Percentiles rank a stretch among this genome's conserved stretches.
phyloP scores from a whole-genome alignment of 2,329 filamentous ascomycete genomes.

The Neofusicoccum ribis region DNA sequence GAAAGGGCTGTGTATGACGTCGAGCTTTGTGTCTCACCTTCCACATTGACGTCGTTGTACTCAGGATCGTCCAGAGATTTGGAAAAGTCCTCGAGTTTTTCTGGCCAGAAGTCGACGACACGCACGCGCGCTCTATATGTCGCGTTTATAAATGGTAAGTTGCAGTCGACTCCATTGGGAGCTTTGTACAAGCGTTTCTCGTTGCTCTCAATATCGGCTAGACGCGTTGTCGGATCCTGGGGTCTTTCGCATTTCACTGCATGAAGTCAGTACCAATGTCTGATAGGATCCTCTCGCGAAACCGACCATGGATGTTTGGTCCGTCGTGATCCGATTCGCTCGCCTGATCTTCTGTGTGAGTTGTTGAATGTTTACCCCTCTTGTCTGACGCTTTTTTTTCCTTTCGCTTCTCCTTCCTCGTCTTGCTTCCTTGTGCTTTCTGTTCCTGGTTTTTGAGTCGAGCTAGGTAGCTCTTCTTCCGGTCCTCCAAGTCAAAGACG shows the following conservation, averaged over 20 bases:
- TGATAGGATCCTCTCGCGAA: too few species aligned
- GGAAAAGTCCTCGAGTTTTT: slow-evolving; percentile 70
- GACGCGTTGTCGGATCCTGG: not conserved
- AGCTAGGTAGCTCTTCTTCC: not conserved
- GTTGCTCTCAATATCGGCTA: slow-evolving; percentile 3
- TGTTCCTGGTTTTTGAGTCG: not conserved
- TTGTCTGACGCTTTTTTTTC: slow-evolving; percentile 34
- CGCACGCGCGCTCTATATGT: slow-evolving; percentile 70
- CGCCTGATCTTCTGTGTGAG: slow-evolving; percentile 28
- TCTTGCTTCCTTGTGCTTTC: slow-evolving; percentile 28
- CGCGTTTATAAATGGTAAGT: slow-evolving; percentile 71
- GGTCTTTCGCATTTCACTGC: slow-evolving; percentile 5
- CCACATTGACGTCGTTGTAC: slow-evolving; percentile 50
- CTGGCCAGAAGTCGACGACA: slow-evolving; percentile 80
- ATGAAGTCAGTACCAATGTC: not conserved
- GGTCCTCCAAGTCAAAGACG: slow-evolving; percentile 52
- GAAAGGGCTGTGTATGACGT: slow-evolving; percentile 29
- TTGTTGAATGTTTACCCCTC: slow-evolving; percentile 33
- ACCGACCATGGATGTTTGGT: slow-evolving; percentile 45
- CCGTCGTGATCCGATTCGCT: not conserved
- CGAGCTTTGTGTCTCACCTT: slow-evolving; percentile 35
- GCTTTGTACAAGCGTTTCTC: slow-evolving; percentile 20
- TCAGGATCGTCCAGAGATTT: slow-evolving; percentile 39
- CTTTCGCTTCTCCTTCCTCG: slow-evolving; percentile 39
- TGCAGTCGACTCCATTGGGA: slow-evolving; percentile 41